Base-by-base conservation (phyloP, 345 rosid genomes). In the Nasturtium officinale region DNA sequence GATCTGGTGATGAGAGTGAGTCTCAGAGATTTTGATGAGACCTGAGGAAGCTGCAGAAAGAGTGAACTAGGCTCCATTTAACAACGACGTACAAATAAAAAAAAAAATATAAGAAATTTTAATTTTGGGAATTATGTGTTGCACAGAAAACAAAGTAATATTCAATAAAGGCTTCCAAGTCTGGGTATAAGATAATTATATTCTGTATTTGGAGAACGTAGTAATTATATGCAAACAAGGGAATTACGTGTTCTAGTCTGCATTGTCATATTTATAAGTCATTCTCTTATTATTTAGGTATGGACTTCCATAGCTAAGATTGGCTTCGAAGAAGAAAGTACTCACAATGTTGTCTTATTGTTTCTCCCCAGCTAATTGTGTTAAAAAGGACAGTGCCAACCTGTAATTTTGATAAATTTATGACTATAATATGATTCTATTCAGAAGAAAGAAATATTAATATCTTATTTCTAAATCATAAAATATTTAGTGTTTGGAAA, bases 41-140 rank as follows among this genome's bases (percentile, higher is more conserved):
- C 25, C 77, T 75, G 11, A 21, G 12, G 57, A 23, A 59, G 50
- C 42, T 61, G 42, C 48, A 60, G 63, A 43, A 65, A 55, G 47
- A 40, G 62, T 51, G 25, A 65, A 73, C 42, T 16, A 67, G 47
- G 42, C 61, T 61, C 64, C 74, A 75, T 13, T 26, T 61, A 43
- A 75, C 57, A 75, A 74, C 69, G 74, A 75, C 64, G 64, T 13
- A 23, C n/a, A n/a, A n/a, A n/a, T n/a, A n/a, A n/a, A n/a, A n/a
- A n/a, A n/a, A n/a, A n/a, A n/a, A n/a, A n/a, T n/a, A n/a, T n/a
- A n/a, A n/a, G n/a, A n/a, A n/a, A n/a, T n/a, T n/a, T n/a, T n/a
- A n/a, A n/a, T n/a, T 60, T 67, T 61, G 52, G 74, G 63, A 75
- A 32, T 52, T 50, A 61, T 61, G n/a, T 60, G 74, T 67, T 29